A percentile compares a stretch with the other conserved stretches of the same genome.
phyloP scores from a whole-genome alignment of 306 rosid genomes.

The Vachellia collinsii region DNA sequence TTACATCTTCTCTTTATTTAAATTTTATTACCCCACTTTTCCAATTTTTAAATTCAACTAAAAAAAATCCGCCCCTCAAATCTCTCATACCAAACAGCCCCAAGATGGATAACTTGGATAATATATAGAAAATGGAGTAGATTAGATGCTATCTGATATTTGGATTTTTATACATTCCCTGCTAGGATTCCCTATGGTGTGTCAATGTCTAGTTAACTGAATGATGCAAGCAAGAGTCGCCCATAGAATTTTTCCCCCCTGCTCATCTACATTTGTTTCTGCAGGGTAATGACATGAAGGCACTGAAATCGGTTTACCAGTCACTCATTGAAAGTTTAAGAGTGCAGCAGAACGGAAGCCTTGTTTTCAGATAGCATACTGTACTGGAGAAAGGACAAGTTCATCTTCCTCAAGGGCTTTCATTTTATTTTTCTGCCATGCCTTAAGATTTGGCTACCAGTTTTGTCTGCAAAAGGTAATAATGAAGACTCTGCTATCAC shows the following conservation, averaged over 20 bases:
- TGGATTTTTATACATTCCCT: background rate
- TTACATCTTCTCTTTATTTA: no score
- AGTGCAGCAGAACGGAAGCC: constrained; percentile 34
- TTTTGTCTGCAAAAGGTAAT: constrained; percentile 61
- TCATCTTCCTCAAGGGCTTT: constrained; percentile 36
- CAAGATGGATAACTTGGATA: background rate
- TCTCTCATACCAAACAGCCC: no score
- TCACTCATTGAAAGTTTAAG: constrained; percentile 81
- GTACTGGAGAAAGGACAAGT: constrained; percentile 18
- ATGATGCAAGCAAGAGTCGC: no score
- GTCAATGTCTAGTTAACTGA: background rate
- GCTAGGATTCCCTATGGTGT: background rate
- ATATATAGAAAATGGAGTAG: background rate
- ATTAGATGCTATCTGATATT: background rate
- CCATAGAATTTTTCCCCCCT: no score
- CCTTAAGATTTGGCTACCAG: constrained; percentile 34
- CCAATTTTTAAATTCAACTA: no score
- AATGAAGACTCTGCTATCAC: background rate
- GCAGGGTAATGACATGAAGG: constrained; percentile 87
- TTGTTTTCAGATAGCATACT: constrained; percentile 82
- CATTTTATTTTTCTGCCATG: constrained; percentile 31
- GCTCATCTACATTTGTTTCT: constrained; percentile 40
- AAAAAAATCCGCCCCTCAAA: no score
- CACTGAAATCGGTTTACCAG: constrained; percentile 76
- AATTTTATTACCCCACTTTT: no score